Evolutionary conservation across 179 eudicot genomes (phyloP), one percentile per base, ranked within the genome.

Genomic region (Beta macrorhiza): DNA sequence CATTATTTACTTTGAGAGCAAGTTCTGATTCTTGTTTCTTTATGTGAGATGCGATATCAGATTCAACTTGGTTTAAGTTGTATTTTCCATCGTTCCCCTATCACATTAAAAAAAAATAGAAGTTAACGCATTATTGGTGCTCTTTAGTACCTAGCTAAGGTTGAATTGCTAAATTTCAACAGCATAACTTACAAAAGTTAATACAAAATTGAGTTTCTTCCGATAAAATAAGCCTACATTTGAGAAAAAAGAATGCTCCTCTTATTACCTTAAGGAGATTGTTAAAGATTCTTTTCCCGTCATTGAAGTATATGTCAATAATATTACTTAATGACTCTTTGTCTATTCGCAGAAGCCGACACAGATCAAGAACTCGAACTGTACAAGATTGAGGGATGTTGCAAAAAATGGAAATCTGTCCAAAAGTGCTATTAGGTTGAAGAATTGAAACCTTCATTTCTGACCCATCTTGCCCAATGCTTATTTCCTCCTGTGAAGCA

Each of bases 1-100:
- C 90, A 84, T 82, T 88, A 76, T 92, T 96, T 79, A 96, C 97
- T 86, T 84, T 92, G 70, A 91, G 83, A 79, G 99, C 97, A 89
- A 96, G 97, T 84, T 96, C 99, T 72, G 98, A 92, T 83, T 96
- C 99, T 82, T 92, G 97, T 82, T 90, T 91, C 51, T 84, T 94
- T 75, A 96, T 90, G 83, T 96, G 99, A 82, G 89, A 82, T 8
- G 89, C 80, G 72, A 96, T 91, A 83, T 96, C 97, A 7, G 95
- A 83, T 86, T 91, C 98, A 75, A 92, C 82, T 83, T 89, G 92
- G 88, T 90, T 93, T 85, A 92, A 75, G 12, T 89, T 90, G 82
- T 84, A 61, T 68, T 89, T 88, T 78, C 90, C 84, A 72, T 91
- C 91, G 83, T 89, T 93, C 20, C 89, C 97, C 99, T 37, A 85